These are phyloP conservation scores for Gracilaria vermiculophylla DNA, from an alignment of 23 red algal genomes.

Conservation along the genomic window DNA sequence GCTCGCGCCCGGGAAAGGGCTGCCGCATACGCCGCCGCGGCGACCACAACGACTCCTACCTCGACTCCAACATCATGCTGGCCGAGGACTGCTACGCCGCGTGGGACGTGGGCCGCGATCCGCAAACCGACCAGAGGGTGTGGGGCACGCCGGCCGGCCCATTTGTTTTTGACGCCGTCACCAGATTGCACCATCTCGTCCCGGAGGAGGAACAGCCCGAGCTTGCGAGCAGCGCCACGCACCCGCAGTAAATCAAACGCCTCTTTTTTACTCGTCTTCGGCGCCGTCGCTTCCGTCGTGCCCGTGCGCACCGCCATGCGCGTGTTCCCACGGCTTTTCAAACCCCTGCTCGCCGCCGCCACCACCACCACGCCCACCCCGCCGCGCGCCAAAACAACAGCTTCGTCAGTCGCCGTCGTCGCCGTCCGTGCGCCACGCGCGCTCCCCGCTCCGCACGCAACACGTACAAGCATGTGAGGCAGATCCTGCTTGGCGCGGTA, in stretches of 20 bases:
- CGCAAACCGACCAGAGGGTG: constrained; percentile 77
- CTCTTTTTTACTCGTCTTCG: too few species aligned
- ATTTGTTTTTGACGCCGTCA: constrained; percentile 80
- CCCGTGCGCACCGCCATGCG: constrained; percentile 4
- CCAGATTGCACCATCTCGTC: constrained; percentile 68
- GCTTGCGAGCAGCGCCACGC: neutral
- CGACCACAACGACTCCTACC: constrained; percentile 62
- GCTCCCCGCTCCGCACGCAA: neutral
- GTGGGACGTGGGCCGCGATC: constrained; percentile 85
- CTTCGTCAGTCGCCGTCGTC: too few species aligned
- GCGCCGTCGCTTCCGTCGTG: neutral
- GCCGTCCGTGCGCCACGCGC: too few species aligned
- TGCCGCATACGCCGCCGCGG: constrained; percentile 77
- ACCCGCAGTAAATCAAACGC: too few species aligned
- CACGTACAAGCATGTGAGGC: constrained; percentile 83
- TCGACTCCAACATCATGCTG: constrained; percentile 70
- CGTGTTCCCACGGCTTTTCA: constrained; percentile 67
- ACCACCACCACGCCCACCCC: too few species aligned
- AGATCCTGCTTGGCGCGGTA: constrained; percentile 77
- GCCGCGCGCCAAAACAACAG: too few species aligned
- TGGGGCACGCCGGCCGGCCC: constrained; percentile 87
- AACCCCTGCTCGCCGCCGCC: constrained; percentile 14
- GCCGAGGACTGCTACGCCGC: constrained; percentile 50
- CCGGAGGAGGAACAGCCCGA: constrained; percentile 42
- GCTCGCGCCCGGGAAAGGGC: constrained; percentile 79